These are phyloP conservation scores for Colletotrichum orchidophilum DNA, from an alignment of 2,329 filamentous ascomycete genomes.

Conservation along the genomic window DNA sequence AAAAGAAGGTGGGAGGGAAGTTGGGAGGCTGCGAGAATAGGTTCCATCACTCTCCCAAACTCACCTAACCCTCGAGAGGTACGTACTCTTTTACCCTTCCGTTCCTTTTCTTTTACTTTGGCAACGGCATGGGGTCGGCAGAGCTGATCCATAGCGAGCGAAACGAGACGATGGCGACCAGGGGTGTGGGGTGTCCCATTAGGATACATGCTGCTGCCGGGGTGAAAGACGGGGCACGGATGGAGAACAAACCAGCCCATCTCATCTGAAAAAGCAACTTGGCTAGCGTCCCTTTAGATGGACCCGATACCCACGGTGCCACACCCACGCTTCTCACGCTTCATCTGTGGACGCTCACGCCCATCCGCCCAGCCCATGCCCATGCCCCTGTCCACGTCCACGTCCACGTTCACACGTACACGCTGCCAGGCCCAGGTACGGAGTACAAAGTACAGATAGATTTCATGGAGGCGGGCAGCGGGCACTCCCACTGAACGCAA, in stretches of 20 bases:
- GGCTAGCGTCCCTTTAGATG: not conserved
- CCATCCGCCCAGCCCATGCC: not conserved
- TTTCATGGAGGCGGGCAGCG: constrained; percentile 23
- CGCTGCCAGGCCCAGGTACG: constrained; percentile 22
- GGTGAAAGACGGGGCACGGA: constrained; percentile 6
- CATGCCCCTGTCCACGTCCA: not conserved
- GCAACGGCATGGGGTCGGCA: constrained; percentile 19
- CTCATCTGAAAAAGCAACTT: constrained; percentile 24
- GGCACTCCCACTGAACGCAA: constrained; percentile 27
- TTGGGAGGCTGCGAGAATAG: constrained; percentile 46
- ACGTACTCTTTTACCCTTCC: constrained; percentile 25
- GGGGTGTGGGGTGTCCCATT: constrained; percentile 1
- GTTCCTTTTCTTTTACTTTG: constrained; percentile 15
- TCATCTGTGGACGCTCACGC: not conserved
- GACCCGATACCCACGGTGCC: constrained; percentile 1
- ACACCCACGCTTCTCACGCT: not conserved
- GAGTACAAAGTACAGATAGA: not conserved
- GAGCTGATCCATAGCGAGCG: constrained; percentile 13
- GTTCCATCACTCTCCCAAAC: constrained; percentile 48
- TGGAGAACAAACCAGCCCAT: constrained; percentile 13
- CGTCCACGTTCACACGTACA: not conserved
- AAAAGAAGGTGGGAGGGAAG: constrained; percentile 47
- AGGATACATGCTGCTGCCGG: not conserved
- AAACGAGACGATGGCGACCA: constrained; percentile 24
- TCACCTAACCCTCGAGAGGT: constrained; percentile 52